Evolutionary conservation across 2,329 filamentous ascomycete genomes (phyloP).

Genomic region (Cladosporium sp.): DNA sequence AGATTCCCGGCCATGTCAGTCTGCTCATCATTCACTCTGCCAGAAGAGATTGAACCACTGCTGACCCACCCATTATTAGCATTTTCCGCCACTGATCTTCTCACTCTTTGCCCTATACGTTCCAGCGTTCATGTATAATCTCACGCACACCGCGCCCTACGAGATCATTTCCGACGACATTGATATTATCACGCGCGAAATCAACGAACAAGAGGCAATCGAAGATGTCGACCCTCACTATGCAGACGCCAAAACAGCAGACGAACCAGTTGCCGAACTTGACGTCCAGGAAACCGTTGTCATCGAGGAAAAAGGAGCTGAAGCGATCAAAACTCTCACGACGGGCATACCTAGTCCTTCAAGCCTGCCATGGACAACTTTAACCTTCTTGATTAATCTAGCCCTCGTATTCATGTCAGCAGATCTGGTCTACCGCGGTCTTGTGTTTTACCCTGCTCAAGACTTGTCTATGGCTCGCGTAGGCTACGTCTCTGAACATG

Average conservation of each 20-base stretch:
- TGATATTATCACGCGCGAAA: slow-evolving; percentile 43
- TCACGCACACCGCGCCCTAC: slow-evolving; percentile 33
- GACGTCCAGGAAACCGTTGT: slow-evolving; percentile 64
- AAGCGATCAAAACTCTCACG: slow-evolving; percentile 65
- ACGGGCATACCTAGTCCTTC: slow-evolving; percentile 73
- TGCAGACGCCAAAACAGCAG: slow-evolving; percentile 35
- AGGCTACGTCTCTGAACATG: slow-evolving; percentile 79
- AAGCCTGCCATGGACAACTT: slow-evolving; percentile 64
- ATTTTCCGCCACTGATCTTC: slow-evolving; percentile 35
- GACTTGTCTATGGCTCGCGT: slow-evolving; percentile 83
- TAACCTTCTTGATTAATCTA: slow-evolving; percentile 63
- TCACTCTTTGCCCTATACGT: slow-evolving; percentile 49
- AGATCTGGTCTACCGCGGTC: slow-evolving; percentile 76
- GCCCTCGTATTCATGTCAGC: slow-evolving; percentile 66
- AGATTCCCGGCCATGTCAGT: slow-evolving; percentile 41
- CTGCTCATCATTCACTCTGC: not conserved
- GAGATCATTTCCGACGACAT: slow-evolving; percentile 37
- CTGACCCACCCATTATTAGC: slow-evolving; percentile 24
- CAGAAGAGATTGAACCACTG: slow-evolving; percentile 19
- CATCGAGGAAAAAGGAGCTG: slow-evolving; percentile 57
- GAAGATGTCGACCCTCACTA: slow-evolving; percentile 27
- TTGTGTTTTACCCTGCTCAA: slow-evolving; percentile 66
- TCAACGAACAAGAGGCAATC: slow-evolving; percentile 29
- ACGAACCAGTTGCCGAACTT: slow-evolving; percentile 51
- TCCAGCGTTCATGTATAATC: slow-evolving; percentile 39